These are phyloP conservation scores for Petrea volubilis DNA, from an alignment of 257 asterid species.

Conservation along the genomic window DNA sequence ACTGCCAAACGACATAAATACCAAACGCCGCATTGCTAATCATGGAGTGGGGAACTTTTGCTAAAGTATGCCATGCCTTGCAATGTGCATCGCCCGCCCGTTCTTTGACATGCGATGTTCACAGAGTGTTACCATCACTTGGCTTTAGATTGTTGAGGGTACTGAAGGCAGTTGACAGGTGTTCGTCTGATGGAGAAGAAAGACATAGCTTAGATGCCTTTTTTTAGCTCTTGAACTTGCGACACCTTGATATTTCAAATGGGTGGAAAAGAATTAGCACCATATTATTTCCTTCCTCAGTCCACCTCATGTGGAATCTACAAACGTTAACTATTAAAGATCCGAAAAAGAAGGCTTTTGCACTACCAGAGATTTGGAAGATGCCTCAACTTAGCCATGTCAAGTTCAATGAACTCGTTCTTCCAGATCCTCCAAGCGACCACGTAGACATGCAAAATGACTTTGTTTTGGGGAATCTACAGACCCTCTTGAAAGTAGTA, in stretches of 20 bases:
- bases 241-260: background rate
- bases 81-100: background rate
- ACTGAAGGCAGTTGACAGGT: too few relatives aligned
- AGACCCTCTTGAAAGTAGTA: background rate
- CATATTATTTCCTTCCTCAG: background rate
- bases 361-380: constrained; percentile 5
- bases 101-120: background rate
- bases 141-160: too few relatives aligned
- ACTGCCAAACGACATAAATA: too few relatives aligned
- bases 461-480: background rate
- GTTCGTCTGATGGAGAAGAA: too few relatives aligned
- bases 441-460: too few relatives aligned
- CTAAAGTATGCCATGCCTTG: background rate
- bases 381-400: constrained; percentile 24
- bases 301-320: too few relatives aligned
- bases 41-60: background rate
- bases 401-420: background rate
- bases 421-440: background rate
- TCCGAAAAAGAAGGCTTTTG: too few relatives aligned
- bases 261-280: too few relatives aligned
- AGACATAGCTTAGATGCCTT: background rate
- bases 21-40: background rate
- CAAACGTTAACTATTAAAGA: background rate
- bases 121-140: background rate
- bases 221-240: background rate